These are phyloP conservation scores for Thermothielavioides terrestris DNA, from an alignment of 495 filamentous ascomycete genomes.

Conservation along the genomic window DNA sequence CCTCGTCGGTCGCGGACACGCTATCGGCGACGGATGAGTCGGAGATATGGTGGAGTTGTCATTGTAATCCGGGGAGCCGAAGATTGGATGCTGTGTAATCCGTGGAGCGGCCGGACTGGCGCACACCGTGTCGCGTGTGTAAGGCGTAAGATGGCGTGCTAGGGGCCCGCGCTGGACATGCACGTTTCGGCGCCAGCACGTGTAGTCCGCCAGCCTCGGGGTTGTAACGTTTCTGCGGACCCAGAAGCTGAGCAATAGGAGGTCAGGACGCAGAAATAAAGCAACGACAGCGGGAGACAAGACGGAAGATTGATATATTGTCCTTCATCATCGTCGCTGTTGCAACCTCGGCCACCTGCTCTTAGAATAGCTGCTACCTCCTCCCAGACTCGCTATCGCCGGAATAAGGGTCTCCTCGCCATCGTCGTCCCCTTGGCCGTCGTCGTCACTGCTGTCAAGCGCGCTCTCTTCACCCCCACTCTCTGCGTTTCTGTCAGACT, in stretches of 20 bases:
- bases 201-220: no score
- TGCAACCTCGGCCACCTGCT: neutral
- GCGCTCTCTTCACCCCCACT: neutral
- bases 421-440: no score
- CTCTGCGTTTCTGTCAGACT: neutral
- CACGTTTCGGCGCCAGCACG: no score
- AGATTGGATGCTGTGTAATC: neutral
- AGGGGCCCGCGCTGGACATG: no score
- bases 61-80: neutral
- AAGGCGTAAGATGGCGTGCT: neutral
- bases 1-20: no score
- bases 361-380: neutral
- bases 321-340: neutral
- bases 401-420: neutral
- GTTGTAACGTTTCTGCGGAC: no score
- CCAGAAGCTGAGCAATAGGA: no score
- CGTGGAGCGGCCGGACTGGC: no score
- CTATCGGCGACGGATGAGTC: no score
- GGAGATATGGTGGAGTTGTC: neutral
- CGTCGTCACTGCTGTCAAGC: neutral
- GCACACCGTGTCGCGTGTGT: neutral
- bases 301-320: neutral
- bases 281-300: neutral
- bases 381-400: neutral
- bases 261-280: no score